phyloP scores from a whole-genome alignment of 345 rosid species.

The Bretschneidera sinensis region DNA sequence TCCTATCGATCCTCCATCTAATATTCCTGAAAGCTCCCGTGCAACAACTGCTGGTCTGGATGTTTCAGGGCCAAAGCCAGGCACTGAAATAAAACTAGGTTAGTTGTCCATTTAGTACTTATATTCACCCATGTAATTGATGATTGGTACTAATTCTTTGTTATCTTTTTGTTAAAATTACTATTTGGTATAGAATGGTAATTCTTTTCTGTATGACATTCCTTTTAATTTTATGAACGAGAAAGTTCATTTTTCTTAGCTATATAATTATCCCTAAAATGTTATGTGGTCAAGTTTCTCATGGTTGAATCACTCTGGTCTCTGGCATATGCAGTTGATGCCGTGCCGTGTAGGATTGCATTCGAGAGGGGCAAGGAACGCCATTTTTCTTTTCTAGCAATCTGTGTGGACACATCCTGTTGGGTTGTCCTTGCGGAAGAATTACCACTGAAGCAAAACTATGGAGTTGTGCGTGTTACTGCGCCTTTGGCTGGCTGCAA shows the following conservation, averaged over 20 bases:
- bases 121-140: not conserved
- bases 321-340: slow-evolving; percentile 62
- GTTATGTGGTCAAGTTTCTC: slow-evolving; percentile 2
- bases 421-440: slow-evolving; percentile 91
- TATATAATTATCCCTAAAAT: not conserved
- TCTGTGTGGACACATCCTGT: slow-evolving; percentile 63
- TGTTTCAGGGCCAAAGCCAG: slow-evolving; percentile 73
- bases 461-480: slow-evolving; percentile 65
- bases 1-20: slow-evolving; percentile 42
- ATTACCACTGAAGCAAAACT: slow-evolving; percentile 49
- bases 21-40: slow-evolving; percentile 51
- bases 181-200: not conserved
- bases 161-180: not conserved
- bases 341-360: slow-evolving; percentile 86
- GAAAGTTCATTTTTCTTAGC: not conserved
- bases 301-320: slow-evolving; percentile 22
- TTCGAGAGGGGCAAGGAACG: slow-evolving; percentile 96
- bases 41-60: slow-evolving; percentile 64
- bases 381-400: slow-evolving; percentile 60
- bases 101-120: slow-evolving; percentile 15
- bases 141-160: not conserved
- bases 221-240: not conserved
- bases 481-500: slow-evolving; percentile 87
- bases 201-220: not conserved
- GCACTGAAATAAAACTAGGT: slow-evolving; percentile 75